Conservation (phyloP, 805 yeast species). For the Dipodascus albidus region DNA sequence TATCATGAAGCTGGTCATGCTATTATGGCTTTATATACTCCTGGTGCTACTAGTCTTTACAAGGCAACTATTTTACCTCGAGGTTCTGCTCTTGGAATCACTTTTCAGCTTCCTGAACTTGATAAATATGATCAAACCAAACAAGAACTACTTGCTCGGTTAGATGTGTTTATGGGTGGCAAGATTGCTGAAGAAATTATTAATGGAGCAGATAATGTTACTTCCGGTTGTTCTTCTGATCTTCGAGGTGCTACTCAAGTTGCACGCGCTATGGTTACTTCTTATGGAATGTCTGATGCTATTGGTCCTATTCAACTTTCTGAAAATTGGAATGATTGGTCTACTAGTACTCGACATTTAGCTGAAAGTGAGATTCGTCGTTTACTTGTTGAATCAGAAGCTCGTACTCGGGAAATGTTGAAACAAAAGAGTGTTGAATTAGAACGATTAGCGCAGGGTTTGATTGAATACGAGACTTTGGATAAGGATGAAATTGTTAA, state of each 20-base stretch:
- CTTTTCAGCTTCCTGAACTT: conserved; percentile 97
- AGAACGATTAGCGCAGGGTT: conserved; percentile 81
- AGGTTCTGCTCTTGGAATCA: conserved; percentile 92
- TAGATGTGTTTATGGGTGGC: conserved; percentile 99
- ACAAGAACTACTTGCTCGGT: conserved; percentile 77
- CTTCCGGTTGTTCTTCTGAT: conserved; percentile 93
- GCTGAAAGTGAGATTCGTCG: conserved; percentile 90
- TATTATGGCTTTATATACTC: conserved; percentile 88
- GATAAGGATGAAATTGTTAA: conserved; percentile 84
- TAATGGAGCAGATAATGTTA: conserved; percentile 84
- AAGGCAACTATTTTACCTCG: conserved; percentile 96
- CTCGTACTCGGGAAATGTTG: conserved; percentile 63
- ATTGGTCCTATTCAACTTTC: conserved; percentile 88
- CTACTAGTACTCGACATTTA: conserved; percentile 71
- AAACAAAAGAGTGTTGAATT: conserved; percentile 55
- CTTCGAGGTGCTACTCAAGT: conserved; percentile 79
- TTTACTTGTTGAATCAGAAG: conserved; percentile 62
- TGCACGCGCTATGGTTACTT: conserved; percentile 94
- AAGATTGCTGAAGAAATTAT: conserved; percentile 91
- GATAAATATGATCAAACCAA: conserved; percentile 91
- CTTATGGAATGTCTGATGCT: conserved; percentile 89
- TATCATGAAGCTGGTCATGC: conserved; percentile 99
- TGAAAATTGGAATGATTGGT: conserved; percentile 94
- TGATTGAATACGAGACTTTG: conserved; percentile 89
- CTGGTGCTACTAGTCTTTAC: conserved; percentile 89